phyloP scores from a whole-genome alignment of 495 filamentous ascomycete species.

The Tuber microsphaerosporum region DNA sequence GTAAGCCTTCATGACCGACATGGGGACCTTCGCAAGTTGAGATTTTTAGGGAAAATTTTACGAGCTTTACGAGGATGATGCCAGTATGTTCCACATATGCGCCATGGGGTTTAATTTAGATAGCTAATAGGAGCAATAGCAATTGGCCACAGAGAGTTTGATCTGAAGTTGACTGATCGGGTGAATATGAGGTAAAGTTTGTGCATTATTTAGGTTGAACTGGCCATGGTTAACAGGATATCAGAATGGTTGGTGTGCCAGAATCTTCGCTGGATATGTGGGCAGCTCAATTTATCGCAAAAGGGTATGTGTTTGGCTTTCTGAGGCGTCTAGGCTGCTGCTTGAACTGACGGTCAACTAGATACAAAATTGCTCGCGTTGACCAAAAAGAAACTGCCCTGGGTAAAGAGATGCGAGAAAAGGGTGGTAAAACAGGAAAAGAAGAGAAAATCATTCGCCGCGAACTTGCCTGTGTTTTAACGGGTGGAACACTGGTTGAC shows the following conservation, averaged over 20 bases:
- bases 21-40: neutral
- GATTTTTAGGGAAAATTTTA: conserved; percentile 78
- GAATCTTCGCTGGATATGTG: conserved; percentile 80
- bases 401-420: conserved; percentile 95
- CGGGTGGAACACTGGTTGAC: conserved; percentile 86
- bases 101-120: neutral
- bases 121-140: conserved; percentile 36
- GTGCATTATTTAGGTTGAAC: conserved; percentile 48
- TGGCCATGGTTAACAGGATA: conserved; percentile 61
- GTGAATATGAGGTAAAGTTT: conserved; percentile 76
- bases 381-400: conserved; percentile 93
- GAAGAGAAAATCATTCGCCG: conserved; percentile 86
- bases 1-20: neutral
- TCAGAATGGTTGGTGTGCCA: conserved; percentile 76
- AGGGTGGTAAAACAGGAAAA: conserved; percentile 52
- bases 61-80: conserved; percentile 96
- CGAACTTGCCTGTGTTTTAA: conserved; percentile 85
- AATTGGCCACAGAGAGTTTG: conserved; percentile 92
- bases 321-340: neutral
- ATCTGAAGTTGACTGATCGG: conserved; percentile 93
- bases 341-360: neutral
- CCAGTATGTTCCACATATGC: conserved; percentile 44
- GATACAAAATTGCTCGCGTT: conserved; percentile 87
- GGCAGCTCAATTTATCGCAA: conserved; percentile 40
- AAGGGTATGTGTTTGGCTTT: conserved; percentile 20